These are phyloP conservation scores for Clarkia xantiana DNA, from an alignment of 345 rosid species.

Conservation along the genomic window DNA sequence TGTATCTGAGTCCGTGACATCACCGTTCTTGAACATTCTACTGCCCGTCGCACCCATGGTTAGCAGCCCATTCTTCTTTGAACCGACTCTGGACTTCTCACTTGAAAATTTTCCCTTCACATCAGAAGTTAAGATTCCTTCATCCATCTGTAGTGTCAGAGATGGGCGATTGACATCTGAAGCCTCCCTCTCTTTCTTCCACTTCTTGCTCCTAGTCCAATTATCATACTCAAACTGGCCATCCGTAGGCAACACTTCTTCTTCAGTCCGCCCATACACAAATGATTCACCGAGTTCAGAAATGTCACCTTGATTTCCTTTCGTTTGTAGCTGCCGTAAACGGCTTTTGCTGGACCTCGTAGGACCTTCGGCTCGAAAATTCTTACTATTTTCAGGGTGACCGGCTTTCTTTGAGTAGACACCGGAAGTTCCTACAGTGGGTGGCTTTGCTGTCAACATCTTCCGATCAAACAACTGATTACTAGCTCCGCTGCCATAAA, in stretches of 20 bases:
- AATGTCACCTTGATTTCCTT: slow-evolving; percentile 40
- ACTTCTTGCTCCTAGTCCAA: slow-evolving; percentile 53
- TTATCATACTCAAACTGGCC: slow-evolving; percentile 39
- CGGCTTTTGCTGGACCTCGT: slow-evolving; percentile 40
- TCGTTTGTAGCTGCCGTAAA: slow-evolving; percentile 13
- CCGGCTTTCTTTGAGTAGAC: slow-evolving; percentile 27
- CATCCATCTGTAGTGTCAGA: slow-evolving; percentile 3
- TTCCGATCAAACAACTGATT: slow-evolving; percentile 22
- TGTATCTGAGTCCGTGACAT: slow-evolving; percentile 85
- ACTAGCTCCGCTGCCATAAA: slow-evolving; percentile 24
- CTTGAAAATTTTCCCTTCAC: slow-evolving; percentile 33
- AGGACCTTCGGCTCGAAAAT: slow-evolving; percentile 35
- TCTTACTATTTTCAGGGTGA: slow-evolving; percentile 28
- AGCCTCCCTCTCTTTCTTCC: slow-evolving; percentile 43
- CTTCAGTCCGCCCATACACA: slow-evolving; percentile 34
- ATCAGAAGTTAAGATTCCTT: slow-evolving; percentile 25
- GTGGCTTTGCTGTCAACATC: slow-evolving; percentile 16
- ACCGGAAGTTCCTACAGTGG: slow-evolving; percentile 16
- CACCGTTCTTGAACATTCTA: slow-evolving; percentile 25
- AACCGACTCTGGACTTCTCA: slow-evolving; percentile 43
- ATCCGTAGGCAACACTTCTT: slow-evolving; percentile 34
- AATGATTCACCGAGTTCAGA: slow-evolving; percentile 27
- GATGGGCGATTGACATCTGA: slow-evolving; percentile 37
- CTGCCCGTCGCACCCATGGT: slow-evolving; percentile 31
- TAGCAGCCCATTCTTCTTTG: slow-evolving; percentile 36